Conservation (phyloP, 2,329 filamentous ascomycete genomes). For the Chaetomiaceae sp. region DNA sequence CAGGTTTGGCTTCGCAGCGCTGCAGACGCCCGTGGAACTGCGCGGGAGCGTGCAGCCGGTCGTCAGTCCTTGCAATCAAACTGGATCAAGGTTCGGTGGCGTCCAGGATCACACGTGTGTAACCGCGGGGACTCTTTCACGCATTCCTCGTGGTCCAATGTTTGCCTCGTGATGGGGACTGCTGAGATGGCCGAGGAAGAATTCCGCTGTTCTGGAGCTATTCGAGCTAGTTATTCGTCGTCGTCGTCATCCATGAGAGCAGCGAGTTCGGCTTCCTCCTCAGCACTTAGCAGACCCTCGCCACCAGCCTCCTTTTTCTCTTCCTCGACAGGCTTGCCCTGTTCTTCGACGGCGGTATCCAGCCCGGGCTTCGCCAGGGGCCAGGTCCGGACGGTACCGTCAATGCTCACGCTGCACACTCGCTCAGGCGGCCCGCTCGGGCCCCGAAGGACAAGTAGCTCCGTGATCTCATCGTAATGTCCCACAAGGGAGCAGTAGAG, state of each 20-base stretch:
- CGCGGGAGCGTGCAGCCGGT: slow-evolving; percentile 13
- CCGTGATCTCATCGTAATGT: slow-evolving; percentile 91
- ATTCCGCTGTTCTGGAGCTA: background rate
- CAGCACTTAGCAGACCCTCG: slow-evolving; percentile 63
- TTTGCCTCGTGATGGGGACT: no score
- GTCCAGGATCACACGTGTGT: slow-evolving; percentile 13
- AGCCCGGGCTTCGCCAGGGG: slow-evolving; percentile 58
- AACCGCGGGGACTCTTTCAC: no score
- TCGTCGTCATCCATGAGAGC: slow-evolving; percentile 72
- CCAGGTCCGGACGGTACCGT: slow-evolving; percentile 85
- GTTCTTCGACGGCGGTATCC: slow-evolving; percentile 46
- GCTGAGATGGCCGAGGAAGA: background rate
- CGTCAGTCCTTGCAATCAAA: slow-evolving; percentile 20
- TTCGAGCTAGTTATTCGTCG: slow-evolving; percentile 11
- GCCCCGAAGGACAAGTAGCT: slow-evolving; percentile 58
- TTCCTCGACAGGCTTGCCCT: slow-evolving; percentile 44
- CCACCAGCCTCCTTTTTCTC: slow-evolving; percentile 45
- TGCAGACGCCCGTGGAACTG: slow-evolving; percentile 14
- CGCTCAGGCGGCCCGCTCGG: slow-evolving; percentile 37
- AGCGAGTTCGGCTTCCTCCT: slow-evolving; percentile 87
- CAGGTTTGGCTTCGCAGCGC: slow-evolving; percentile 1
- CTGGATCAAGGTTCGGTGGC: slow-evolving; percentile 16
- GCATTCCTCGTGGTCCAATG: no score
- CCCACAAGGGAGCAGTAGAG: slow-evolving; percentile 71
- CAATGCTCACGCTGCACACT: slow-evolving; percentile 80